Evolutionary conservation across 2,329 filamentous ascomycete species (phyloP), one percentile per base, ranked within the genome.

Genomic region (Alternaria sp.): DNA sequence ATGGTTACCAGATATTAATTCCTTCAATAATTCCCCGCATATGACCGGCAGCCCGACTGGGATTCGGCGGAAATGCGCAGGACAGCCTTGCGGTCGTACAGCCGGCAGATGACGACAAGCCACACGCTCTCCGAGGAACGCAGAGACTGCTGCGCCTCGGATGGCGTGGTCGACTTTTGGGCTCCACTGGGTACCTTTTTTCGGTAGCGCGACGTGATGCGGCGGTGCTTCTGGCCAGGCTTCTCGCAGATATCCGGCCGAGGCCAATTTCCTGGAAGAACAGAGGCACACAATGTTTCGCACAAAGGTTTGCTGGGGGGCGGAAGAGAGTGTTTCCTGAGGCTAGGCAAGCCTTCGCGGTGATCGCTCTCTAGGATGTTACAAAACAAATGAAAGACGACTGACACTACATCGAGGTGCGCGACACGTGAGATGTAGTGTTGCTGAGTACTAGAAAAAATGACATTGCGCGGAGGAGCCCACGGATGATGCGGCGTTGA

Each of bases 291-390:
- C 47, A 48, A 59, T 62, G 69, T 70, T 70, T 71, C 65, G 66
- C 47, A 47, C 38, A 42, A 41, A 53, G 55, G 52, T 26, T 26
- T 39, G 43, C 55, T 48, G 34, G 14, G 36, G 62, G 59, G 61
- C 65, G 62, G 66, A 65, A 68, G 43, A 54, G 30, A 34, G 57
- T 64, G 70, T 68, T 73, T 68, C 62, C 57, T 66, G 54, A 62
- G 39, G 56, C 55, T 51, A 20, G 48, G 16, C 51, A 43, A 65
- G 51, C 30, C 51, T 36, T 38, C 30, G 55, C 32, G 39, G 34
- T 34, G 42, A 48, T 57, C 52, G 20, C 47, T 49, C 20, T 49
- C 46, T 38, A 49, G 46, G 46, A 49, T 43, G 48, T 9, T 30
- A 24, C 22, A 14, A 34, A 28, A 39, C 49, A 41, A 38, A 38